Base-by-base conservation (phyloP, 2,329 filamentous ascomycete species). In the Fusarium tanahbumbuense region DNA sequence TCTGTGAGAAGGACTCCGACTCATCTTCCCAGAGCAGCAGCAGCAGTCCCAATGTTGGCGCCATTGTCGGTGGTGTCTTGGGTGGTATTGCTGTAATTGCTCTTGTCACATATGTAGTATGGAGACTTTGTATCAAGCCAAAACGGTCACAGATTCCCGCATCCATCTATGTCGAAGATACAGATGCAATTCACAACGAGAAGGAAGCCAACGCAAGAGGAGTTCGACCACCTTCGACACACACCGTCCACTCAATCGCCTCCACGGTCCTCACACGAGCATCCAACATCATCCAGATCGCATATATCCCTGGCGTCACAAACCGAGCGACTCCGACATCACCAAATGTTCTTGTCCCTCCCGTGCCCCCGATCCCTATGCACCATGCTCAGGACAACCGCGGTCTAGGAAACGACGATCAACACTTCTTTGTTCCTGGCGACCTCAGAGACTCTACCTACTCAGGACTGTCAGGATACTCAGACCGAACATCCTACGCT, bases 261-360 rank as follows among this genome's bases (percentile, higher is more conserved):
- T 98, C 94, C 12, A 98, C 95, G 27, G 94, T 98, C 63, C 88
- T 98, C 65, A 98, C 96, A 20, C 91, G 96, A 67, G 96, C 96
- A 50, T 98, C 96, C 76, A 99, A 99, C 83, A 95, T 99, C 78
- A 99, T 99, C 76, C 96, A 98, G 82, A 99, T 99, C 81, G 96
- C 96, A 59, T 99, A 98, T 80, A 98, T 99, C 72, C 96, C 96
- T 16, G 96, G 96, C 64, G 94, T 98, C 75, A 98, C 93, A 65
- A 98, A 98, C 82, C 89, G 95, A 72, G 94, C 94, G 15, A 90
- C 91, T 10, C 92, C 93, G 8, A 91, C 92, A n/a, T 95, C 93
- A 1, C 93, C 93, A 5, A 90, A 89, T 41, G 83, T 93, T 22
- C 87, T 95, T 53, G 92, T 97, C 7, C 94, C 94, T n/a, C 95